phyloP scores from a whole-genome alignment of 192 early-diverging fungal genomes.

The Backusella parvicylindrica region DNA sequence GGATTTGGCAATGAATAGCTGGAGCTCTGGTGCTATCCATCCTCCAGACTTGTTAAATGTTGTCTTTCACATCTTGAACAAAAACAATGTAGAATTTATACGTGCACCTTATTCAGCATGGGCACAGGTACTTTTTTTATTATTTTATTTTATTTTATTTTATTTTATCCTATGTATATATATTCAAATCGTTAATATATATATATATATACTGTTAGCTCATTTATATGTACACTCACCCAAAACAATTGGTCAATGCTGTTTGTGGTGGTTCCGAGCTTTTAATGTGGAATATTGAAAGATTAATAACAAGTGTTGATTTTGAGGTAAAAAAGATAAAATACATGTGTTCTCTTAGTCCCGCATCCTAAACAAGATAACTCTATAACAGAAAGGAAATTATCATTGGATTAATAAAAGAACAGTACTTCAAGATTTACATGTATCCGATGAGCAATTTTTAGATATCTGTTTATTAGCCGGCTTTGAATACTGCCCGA shows the following conservation, averaged over 20 bases:
- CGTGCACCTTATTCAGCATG: conserved; percentile 79
- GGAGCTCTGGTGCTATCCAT: conserved; percentile 51
- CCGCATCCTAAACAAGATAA: no score
- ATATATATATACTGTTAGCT: conserved; percentile 39
- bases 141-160: no score
- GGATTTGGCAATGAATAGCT: conserved; percentile 56
- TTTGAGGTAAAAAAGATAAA: conserved; percentile 33
- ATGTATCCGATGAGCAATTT: conserved; percentile 64
- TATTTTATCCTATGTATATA: no score
- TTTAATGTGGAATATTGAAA: conserved; percentile 74
- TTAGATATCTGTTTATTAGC: conserved; percentile 79
- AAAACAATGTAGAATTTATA: conserved; percentile 66
- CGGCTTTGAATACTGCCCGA: conserved; percentile 71
- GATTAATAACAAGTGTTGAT: conserved; percentile 64
- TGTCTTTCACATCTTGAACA: conserved; percentile 67
- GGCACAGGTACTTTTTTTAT: conserved; percentile 74
- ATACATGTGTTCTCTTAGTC: no score
- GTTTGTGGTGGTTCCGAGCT: conserved; percentile 69
- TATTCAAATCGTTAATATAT: no score
- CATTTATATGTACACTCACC: conserved; percentile 67
- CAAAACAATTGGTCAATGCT: conserved; percentile 65
- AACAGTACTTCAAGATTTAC: conserved; percentile 53
- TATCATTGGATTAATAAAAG: conserved; percentile 66
- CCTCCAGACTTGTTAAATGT: conserved; percentile 62
- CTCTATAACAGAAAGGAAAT: conserved; percentile 48